Base-by-base conservation (phyloP, 495 filamentous ascomycete genomes). In the Parachaetomium inaequale region DNA sequence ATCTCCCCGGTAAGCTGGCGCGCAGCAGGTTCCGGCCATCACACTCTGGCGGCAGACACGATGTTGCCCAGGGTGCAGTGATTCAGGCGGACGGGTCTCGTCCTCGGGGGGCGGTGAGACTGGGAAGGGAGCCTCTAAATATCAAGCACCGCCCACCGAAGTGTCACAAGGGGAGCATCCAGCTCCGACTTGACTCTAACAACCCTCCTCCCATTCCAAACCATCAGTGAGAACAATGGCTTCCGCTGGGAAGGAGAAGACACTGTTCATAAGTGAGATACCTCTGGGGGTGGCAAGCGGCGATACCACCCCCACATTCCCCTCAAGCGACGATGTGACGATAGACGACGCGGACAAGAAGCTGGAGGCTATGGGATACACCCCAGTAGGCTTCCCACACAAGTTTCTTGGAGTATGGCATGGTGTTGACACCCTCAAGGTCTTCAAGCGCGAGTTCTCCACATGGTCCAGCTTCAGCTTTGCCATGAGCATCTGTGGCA, bases 361-460 rank as follows among this genome's bases (percentile, higher is more conserved):
- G 12, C 40, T 75, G 11, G 65, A 70, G 42, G 72, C 70, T 2
- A 58, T 74, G 61, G 73, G 73, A 26, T 74, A 75, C 47, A 70
- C 34, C 4, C 73, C 71, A 7, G 72, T 73, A 57, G 40, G 65
- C n/a, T 61, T 19, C n/a, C 8, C 11, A 4, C 19, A 2, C 21
- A 14, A 0, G 11, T 43, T 29, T 43, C 25, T 3, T 3, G 0
- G 14, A 25, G 15, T n/a, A 14, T 28, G 29, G 8, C 15, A 23
- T 29, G 8, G 4, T n/a, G 12, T 46, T 68, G 34, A 65, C 43
- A 29, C 21, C 47, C 0, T 4, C 15, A n/a, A 75, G 71, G 84
- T 87, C 29, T 86, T 86, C 75, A 85, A 85, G 72, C 75, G 84
- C 56, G 83, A 88, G 63, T 88, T 88, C 67, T 82, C 82, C 25